Base-by-base conservation (phyloP, 768 basidiomycete species). In the Mycena sanguinolenta region DNA sequence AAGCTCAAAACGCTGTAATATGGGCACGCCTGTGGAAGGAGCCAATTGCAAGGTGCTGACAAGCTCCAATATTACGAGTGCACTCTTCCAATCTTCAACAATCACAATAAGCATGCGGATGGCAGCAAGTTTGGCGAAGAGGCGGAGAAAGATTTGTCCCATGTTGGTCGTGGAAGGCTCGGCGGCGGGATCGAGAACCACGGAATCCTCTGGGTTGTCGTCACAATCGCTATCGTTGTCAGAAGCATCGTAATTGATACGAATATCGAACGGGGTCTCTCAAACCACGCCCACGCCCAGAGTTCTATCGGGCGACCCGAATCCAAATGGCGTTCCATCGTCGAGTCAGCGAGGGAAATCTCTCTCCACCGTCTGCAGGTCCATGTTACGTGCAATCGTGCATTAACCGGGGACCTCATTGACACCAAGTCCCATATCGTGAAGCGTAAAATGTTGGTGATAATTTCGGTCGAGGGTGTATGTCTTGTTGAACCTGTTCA, bases 241-340 rank as follows among this genome's bases (percentile, higher is more conserved):
- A 58, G 82, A 36, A 69, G 74, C 73, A 49, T 76, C 66, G 3
- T 73, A 90, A 74, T 86, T 84, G 74, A 94, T 86, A 34, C 90
- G 87, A n/a, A 94, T 72, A 65, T 92, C 91, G 70, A 93, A 74
- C 3, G 87, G 81, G 2, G 89, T 81, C 92, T 83, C 23, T 87
- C 81, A 64, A 93, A 81, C 84, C 88, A 92, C 54, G 84, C 80
- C 64, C 85, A 80, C 9, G 91, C 87, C n/a, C n/a, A n/a, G 34
- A 87, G 85, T 17, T 83, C 77, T 71, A 86, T 42, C 58, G 89
- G 17, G 85, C 82, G 53, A 86, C 82, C 89, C 84, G 83, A 75
- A 92, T 91, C 87, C 87, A 90, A 65, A 94, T 84, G 21, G 88
- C 87, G 73, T 86, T 91, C 91, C 91, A 92, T 32, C 21, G 85